phyloP scores from a whole-genome alignment of 176 grass and related monocot species.

The Dendrocalamus sinicus region DNA sequence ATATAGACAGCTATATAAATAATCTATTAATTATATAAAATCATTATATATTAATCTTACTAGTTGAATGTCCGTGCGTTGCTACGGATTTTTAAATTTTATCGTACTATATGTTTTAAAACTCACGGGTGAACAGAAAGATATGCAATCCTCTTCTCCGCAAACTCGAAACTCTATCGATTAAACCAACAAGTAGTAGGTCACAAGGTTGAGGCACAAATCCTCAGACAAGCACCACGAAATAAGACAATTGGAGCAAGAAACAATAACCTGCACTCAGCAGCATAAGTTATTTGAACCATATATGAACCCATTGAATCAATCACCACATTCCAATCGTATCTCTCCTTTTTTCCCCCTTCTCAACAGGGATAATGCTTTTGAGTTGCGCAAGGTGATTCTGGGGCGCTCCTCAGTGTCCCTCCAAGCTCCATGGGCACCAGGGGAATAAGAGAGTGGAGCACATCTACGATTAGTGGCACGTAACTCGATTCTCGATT shows the following conservation, averaged over 20 bases:
- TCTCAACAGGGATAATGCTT: slow-evolving; percentile 42
- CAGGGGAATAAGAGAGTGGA: slow-evolving; percentile 89
- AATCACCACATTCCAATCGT: neutral
- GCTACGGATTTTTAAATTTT: no score
- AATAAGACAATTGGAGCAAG: slow-evolving; percentile 26
- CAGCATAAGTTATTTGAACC: slow-evolving; percentile 41
- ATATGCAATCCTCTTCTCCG: slow-evolving; percentile 3
- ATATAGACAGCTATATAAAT: no score
- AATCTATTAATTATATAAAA: no score
- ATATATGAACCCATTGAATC: neutral
- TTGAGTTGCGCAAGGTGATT: slow-evolving; percentile 34
- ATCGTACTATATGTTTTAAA: neutral
- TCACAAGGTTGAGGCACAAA: slow-evolving; percentile 8
- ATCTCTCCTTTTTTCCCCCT: slow-evolving; percentile 5
- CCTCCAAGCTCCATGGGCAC: slow-evolving; percentile 89
- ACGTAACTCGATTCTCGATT: slow-evolving; percentile 92
- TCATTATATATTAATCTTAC: no score
- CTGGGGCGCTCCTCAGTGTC: slow-evolving; percentile 53
- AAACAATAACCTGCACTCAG: slow-evolving; percentile 6
- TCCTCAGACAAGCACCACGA: slow-evolving; percentile 28
- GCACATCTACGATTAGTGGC: slow-evolving; percentile 88
- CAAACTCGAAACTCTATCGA: slow-evolving; percentile 11
- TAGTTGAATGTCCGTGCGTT: no score
- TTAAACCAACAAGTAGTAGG: slow-evolving; percentile 21
- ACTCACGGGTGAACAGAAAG: neutral